Conservation (phyloP, 805 yeast genomes). For the Groenewaldozyma salmanticensis region DNA sequence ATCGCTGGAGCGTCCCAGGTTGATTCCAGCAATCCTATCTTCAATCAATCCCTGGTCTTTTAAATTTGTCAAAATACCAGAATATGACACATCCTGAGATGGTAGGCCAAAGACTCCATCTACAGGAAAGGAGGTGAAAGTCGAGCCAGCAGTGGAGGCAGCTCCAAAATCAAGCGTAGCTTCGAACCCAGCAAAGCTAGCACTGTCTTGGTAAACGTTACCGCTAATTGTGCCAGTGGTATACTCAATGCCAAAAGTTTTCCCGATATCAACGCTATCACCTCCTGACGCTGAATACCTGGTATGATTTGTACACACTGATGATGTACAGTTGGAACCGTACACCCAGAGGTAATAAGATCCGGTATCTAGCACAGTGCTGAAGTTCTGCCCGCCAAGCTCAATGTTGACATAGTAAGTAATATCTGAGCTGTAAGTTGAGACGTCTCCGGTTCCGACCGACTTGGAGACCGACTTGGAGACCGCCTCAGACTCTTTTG, state of each 20-base stretch:
- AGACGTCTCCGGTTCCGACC: conserved; percentile 13
- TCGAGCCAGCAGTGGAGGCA: conserved; percentile 42
- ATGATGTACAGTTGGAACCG: conserved; percentile 38
- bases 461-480: background rate
- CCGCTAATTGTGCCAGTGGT: conserved; percentile 49
- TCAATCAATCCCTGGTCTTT: conserved; percentile 17
- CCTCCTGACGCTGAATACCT: conserved; percentile 10
- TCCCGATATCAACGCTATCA: conserved; percentile 9
- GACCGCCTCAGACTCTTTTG: background rate
- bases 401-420: conserved; percentile 20
- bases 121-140: conserved; percentile 42
- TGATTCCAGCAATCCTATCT: conserved; percentile 35
- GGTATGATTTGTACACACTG: conserved; percentile 22
- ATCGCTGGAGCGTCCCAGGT: conserved; percentile 30
- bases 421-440: conserved; percentile 21
- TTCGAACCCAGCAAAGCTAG: conserved; percentile 31
- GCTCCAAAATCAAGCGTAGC: conserved; percentile 38
- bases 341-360: conserved; percentile 58
- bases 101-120: conserved; percentile 57
- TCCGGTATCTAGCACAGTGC: conserved; percentile 54
- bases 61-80: conserved; percentile 20
- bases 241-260: conserved; percentile 41
- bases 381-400: conserved; percentile 31
- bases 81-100: conserved; percentile 32
- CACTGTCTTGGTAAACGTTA: conserved; percentile 31